Evolutionary conservation across 225 moss, liverwort and hornwort genomes (phyloP).

Genomic region (Polytrichum commune): DNA sequence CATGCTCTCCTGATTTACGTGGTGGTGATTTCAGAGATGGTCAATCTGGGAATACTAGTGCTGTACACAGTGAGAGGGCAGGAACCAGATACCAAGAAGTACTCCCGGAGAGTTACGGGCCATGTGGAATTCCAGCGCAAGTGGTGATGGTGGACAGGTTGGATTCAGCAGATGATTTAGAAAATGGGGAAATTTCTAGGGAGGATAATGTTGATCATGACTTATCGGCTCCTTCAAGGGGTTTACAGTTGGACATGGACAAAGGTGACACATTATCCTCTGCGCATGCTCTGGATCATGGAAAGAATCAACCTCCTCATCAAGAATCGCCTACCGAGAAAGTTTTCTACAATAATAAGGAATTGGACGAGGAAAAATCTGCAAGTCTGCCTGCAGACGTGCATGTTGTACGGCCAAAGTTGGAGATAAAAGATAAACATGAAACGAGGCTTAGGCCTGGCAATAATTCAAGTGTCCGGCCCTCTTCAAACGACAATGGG

Average conservation of each 20-base stretch:
- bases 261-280: not conserved
- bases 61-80: conserved; percentile 21
- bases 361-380: conserved; percentile 18
- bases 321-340: conserved; percentile 22
- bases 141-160: conserved; percentile 26
- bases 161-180: conserved; percentile 28
- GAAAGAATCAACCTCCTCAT: conserved; percentile 9
- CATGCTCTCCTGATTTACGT: conserved; percentile 29
- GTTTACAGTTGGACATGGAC: conserved; percentile 16
- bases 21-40: conserved; percentile 24
- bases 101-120: conserved; percentile 11
- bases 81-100: conserved; percentile 28
- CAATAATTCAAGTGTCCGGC: conserved; percentile 24
- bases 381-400: not conserved
- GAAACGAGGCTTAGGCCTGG: conserved; percentile 27
- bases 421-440: conserved; percentile 17
- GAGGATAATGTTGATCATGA: conserved; percentile 33
- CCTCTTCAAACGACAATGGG: conserved; percentile 23
- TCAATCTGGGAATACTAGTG: conserved; percentile 25
- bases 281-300: conserved; percentile 12
- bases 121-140: conserved; percentile 22
- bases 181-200: conserved; percentile 42
- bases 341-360: conserved; percentile 12
- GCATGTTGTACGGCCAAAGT: conserved; percentile 19
- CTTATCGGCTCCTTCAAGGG: conserved; percentile 16